Evolutionary conservation across 2,329 filamentous ascomycete species (phyloP), one percentile per base, ranked within the genome.

Genomic region (Verticillium longisporum): DNA sequence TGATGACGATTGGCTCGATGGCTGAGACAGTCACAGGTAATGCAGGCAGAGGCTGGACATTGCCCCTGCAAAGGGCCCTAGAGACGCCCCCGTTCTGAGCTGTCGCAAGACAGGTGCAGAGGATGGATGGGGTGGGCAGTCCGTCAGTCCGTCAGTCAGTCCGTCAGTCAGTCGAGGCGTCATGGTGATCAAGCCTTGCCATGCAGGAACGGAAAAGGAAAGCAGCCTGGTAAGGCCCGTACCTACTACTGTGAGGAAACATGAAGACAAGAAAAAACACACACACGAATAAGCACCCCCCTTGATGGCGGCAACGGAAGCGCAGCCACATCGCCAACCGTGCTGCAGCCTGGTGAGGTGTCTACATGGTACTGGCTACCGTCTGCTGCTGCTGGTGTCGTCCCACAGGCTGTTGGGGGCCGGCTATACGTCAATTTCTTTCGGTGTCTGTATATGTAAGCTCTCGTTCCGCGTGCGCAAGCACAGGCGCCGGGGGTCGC

Each of bases 171-270:
- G 41, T 50, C n/a, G 41, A 50, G n/a, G 18, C n/a, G 18, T 50
- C 41, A 18, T 50, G 41, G 41, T 50, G 18, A n/a, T 18, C 41
- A 18, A 50, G 41, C n/a, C 41, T 50, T 50, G 41, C 41, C 55
- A 56, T 33, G 55, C 55, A 56, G 55, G 55, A 55, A 56, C 55
- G 31, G 18, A 56, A 56, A 56, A 56, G 55, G 33, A 56, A 56
- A 56, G 26, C 55, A 18, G 18, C 55, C 31, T n/a, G n/a, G 26
- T 26, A 56, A 21, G 55, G 14, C 6, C n/a, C 15, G 18, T n/a
- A 26, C 26, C 26, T 3, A 3, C 26, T 26, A 26, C 26, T 26
- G 26, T 26, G 3, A 26, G 26, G 26, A 26, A 26, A 26, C 26
- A 26, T 3, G 26, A 26, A 26, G 26, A 26, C 26, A 26, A 26